phyloP scores from a whole-genome alignment of 1,139 yeast species.

The Geotrichum fermentans region DNA sequence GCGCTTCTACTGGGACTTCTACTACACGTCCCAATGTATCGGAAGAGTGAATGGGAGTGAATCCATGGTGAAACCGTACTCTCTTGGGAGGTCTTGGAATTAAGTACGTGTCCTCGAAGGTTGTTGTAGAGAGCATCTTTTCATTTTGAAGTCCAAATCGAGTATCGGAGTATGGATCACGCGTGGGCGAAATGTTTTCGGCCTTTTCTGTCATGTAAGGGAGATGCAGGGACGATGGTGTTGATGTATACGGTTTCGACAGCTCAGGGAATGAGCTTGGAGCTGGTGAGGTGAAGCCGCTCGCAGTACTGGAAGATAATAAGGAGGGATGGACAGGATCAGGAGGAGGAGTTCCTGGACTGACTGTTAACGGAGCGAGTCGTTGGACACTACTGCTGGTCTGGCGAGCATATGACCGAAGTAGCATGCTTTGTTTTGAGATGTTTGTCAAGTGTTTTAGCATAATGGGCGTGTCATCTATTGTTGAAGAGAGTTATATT shows the following conservation, averaged over 20 bases:
- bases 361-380: neutral
- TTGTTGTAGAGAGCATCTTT: neutral
- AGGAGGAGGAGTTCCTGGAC: neutral
- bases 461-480: neutral
- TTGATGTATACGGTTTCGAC: neutral
- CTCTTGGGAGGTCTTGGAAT: neutral
- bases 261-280: slow-evolving; percentile 5
- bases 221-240: slow-evolving; percentile 10
- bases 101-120: neutral
- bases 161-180: slow-evolving; percentile 2
- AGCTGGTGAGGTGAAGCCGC: neutral
- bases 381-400: neutral
- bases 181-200: neutral
- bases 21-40: slow-evolving; percentile 17
- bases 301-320: neutral
- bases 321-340: neutral
- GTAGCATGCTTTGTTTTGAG: neutral
- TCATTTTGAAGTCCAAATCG: slow-evolving; percentile 3
- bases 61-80: neutral
- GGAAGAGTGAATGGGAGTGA: slow-evolving; percentile 10
- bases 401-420: neutral
- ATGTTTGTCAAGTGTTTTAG: neutral
- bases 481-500: neutral
- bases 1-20: neutral
- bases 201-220: neutral